Evolutionary conservation across 2,329 filamentous ascomycete genomes (phyloP), one percentile per base, ranked within the genome.

Genomic region (Lecanicillium sp.): DNA sequence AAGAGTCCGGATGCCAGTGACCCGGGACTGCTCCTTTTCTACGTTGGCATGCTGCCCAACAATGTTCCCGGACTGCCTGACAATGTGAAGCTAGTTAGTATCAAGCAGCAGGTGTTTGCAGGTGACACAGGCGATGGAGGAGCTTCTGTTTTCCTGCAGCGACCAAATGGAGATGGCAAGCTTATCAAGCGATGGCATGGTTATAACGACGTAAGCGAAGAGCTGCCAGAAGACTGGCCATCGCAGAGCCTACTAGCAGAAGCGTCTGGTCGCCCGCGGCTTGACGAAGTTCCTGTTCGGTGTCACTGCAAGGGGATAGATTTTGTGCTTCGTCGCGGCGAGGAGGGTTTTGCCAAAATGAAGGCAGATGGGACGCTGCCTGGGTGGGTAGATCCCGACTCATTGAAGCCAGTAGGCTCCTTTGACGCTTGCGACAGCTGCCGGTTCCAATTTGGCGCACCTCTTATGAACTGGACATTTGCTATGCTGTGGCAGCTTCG

Each of bases 61-160:
- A 36, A 53, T 1, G 22, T 25, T 25, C 22, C 22, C 6, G 22
- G 22, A 7, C 22, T 25, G 22, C 22, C 22, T 7, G 44, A 49
- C 0, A 19, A 40, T 3, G 31, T 36, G 1, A 46, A 50, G 6
- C 31, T 71, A 7, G 36, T 69, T 17, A 45, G 46, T 10, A 54
- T 61, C 28, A 44, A 36, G 1, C 42, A 58, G 2, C 65, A 72
- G 39, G 61, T 68, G 3, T 72, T 64, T 41, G 55, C 74, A 1
- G 61, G 53, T 1, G 71, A 76, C 40, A 77, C 73, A 1, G 19
- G 59, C 2, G 73, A 78, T 47, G 73, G 72, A 3, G 73, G 74
- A 0, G 61, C 70, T 2, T 62, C 62, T 3, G 49, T 60, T 2
- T 77, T 69, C 69, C 47, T 74, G 4, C 56, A 55, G 17, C 46